Conservation (phyloP, 2,329 filamentous ascomycete genomes). For the Pseudogymnoascus sp. region DNA sequence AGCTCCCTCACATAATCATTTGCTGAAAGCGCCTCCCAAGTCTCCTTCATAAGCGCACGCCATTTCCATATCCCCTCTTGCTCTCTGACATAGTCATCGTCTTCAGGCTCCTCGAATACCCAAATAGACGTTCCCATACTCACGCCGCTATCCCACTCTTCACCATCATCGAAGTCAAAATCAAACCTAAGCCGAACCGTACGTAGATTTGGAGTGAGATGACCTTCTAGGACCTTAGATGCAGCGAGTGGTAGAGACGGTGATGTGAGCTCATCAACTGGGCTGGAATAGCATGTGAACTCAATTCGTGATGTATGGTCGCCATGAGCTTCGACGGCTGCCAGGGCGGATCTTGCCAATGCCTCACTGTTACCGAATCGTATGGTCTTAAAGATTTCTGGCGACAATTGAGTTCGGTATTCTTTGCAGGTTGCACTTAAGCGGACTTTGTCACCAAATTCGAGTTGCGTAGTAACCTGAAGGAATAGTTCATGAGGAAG, state of each 20-base stretch:
- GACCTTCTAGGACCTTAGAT: not conserved
- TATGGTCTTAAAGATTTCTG: not conserved
- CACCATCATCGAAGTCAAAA: not conserved
- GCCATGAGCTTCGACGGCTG: not conserved
- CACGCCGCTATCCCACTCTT: not conserved
- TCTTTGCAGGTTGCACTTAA: not conserved
- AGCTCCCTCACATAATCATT: not conserved
- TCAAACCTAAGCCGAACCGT: not conserved
- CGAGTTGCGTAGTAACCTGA: not conserved
- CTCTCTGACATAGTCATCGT: not conserved
- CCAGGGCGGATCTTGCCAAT: not conserved
- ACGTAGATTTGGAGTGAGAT: not conserved
- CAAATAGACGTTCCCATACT: not conserved
- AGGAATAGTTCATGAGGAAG: not conserved
- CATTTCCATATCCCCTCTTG: not conserved
- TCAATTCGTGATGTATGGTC: not conserved
- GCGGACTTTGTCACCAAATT: not conserved
- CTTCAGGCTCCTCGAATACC: not conserved
- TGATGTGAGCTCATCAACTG: not conserved
- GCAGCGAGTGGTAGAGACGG: not conserved
- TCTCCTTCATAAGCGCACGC: not conserved
- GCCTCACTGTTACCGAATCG: not conserved
- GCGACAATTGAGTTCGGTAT: not conserved
- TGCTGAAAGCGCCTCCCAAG: not conserved
- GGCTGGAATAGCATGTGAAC: not conserved